Evolutionary conservation across 805 yeast genomes (phyloP).

Genomic region (Yarrowia keelungensis): DNA sequence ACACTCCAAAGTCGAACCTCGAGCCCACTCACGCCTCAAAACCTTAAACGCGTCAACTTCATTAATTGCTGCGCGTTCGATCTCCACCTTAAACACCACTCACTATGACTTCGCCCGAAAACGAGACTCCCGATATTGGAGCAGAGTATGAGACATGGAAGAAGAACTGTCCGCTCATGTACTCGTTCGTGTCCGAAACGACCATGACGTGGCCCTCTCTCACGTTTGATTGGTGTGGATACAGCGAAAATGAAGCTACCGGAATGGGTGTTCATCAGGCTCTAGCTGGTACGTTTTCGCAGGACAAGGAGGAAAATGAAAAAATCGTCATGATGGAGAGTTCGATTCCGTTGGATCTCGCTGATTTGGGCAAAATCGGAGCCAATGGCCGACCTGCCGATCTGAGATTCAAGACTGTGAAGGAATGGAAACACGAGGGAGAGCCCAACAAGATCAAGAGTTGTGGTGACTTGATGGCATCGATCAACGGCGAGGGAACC

Average conservation of each 20-base stretch:
- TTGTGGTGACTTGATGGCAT: conserved; percentile 57
- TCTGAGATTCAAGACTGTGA: conserved; percentile 46
- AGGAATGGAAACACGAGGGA: conserved; percentile 67
- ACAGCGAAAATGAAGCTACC: neutral
- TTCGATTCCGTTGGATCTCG: conserved; percentile 17
- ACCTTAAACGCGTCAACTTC: conserved; percentile 4
- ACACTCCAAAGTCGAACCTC: neutral
- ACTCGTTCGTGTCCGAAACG: conserved; percentile 61
- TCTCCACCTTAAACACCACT: neutral
- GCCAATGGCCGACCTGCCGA: neutral
- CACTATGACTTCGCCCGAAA: conserved; percentile 7
- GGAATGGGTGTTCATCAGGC: conserved; percentile 24
- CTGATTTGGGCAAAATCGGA: neutral
- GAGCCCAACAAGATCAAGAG: conserved; percentile 69
- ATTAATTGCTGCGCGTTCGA: conserved; percentile 16
- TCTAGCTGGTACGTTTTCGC: conserved; percentile 62
- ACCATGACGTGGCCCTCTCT: conserved; percentile 68
- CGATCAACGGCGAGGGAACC: conserved; percentile 57
- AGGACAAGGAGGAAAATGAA: conserved; percentile 6
- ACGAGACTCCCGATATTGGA: conserved; percentile 7
- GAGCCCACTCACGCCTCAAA: neutral
- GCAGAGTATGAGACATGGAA: conserved; percentile 65
- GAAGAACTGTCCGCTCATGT: conserved; percentile 65
- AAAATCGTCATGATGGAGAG: conserved; percentile 13
- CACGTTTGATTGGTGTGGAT: conserved; percentile 59